phyloP scores from a whole-genome alignment of 2,329 filamentous ascomycete species.

The Plenodomus lindquistii region DNA sequence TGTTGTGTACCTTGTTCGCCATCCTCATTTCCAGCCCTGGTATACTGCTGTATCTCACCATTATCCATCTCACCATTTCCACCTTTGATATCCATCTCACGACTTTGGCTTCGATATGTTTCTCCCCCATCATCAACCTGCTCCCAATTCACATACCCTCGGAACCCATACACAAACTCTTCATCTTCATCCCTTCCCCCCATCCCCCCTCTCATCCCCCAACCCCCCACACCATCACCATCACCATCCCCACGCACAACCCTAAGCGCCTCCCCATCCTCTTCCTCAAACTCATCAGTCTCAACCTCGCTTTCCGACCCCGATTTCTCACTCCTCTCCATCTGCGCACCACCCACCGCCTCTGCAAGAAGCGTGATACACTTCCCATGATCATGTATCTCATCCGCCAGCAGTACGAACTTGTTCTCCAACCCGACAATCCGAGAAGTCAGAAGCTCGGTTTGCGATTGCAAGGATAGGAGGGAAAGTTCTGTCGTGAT shows the following conservation, averaged over 20 bases:
- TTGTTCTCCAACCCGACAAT: neutral
- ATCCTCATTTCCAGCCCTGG: neutral
- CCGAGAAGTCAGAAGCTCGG: neutral
- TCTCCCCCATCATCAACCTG: neutral
- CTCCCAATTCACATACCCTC: constrained; percentile 6
- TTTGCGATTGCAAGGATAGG: neutral
- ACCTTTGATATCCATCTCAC: neutral
- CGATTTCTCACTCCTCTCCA: too few relatives aligned
- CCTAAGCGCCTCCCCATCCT: neutral
- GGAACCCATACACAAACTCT: constrained; percentile 5
- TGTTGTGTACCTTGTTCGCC: neutral
- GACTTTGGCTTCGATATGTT: neutral
- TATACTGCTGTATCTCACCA: neutral
- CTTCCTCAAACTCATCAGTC: too few relatives aligned
- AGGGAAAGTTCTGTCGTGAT: neutral
- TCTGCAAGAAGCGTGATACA: neutral
- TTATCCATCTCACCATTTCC: neutral
- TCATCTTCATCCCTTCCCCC: constrained; percentile 6
- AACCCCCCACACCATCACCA: too few relatives aligned
- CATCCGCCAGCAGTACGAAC: neutral
- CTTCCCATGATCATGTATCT: neutral
- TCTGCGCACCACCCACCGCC: neutral
- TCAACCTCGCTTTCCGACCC: too few relatives aligned
- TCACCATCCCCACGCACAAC: too few relatives aligned
- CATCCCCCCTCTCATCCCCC: constrained; percentile 1